phyloP scores from a whole-genome alignment of 257 asterid species.

The Plantago elongata region DNA sequence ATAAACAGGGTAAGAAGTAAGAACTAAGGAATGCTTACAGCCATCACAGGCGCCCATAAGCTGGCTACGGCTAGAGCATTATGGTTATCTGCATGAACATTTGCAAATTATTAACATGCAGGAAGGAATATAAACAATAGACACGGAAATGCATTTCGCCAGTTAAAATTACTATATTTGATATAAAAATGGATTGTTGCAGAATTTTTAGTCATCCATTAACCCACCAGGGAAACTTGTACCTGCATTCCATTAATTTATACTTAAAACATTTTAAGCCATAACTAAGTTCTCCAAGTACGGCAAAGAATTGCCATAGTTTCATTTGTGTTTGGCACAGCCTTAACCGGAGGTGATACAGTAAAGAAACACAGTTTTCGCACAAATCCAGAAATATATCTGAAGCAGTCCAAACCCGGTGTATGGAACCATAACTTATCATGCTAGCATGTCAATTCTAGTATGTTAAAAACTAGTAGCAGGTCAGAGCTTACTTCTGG shows the following conservation, averaged over 20 bases:
- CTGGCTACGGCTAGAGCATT: slow-evolving; percentile 73
- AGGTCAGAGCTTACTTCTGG: slow-evolving; percentile 47
- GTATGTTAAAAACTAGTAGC: slow-evolving; percentile 7
- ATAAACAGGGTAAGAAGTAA: background rate
- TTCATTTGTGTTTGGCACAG: slow-evolving; percentile 4
- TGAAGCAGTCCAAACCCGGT: slow-evolving; percentile 3
- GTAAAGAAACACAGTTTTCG: slow-evolving; percentile 5
- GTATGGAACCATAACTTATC: slow-evolving; percentile 8
- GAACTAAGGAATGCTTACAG: slow-evolving; percentile 50
- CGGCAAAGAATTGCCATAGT: slow-evolving; percentile 14
- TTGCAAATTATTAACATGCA: slow-evolving; percentile 16
- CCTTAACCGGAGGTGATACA: slow-evolving; percentile 9
- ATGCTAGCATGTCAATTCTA: slow-evolving; percentile 2
- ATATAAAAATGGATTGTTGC: background rate
- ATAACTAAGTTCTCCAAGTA: background rate
- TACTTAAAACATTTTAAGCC: background rate
- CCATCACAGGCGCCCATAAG: slow-evolving; percentile 90
- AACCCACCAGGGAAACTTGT: background rate
- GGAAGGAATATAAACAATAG: slow-evolving; percentile 1
- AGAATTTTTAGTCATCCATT: too few species aligned
- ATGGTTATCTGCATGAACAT: slow-evolving; percentile 68
- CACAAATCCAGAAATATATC: background rate
- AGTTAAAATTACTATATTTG: background rate
- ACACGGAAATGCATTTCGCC: background rate
- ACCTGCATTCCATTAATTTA: background rate